Evolutionary conservation across 176 grass and related monocot genomes (phyloP).

Genomic region (Aechmea fasciata): DNA sequence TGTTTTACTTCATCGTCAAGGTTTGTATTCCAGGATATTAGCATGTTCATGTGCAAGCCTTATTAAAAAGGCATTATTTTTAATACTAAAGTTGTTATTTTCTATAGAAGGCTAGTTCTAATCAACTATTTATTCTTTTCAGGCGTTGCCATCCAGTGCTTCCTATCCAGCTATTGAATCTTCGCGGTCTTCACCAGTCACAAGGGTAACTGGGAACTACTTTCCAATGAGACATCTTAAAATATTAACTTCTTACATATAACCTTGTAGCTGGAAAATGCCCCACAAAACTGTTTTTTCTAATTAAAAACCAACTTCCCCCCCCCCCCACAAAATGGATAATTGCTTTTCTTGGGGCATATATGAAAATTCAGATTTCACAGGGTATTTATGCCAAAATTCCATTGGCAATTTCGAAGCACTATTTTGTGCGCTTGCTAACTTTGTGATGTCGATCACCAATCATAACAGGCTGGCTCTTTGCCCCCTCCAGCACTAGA

Average conservation of each 20-base stretch:
- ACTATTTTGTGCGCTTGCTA: neutral
- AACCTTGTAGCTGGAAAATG: no score
- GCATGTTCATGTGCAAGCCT: neutral
- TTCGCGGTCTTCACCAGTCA: constrained; percentile 20
- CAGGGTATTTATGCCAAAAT: neutral
- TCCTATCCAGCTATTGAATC: constrained; percentile 39
- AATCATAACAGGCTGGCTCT: constrained; percentile 27
- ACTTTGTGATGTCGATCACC: neutral
- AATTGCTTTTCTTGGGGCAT: no score
- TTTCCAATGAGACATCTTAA: neutral
- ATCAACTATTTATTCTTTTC: constrained; percentile 11
- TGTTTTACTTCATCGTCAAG: neutral
- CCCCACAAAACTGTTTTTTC: no score
- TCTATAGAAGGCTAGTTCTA: constrained; percentile 3
- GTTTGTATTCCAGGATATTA: neutral
- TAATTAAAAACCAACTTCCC: no score
- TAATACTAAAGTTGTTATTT: constrained; percentile 4
- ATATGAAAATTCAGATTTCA: no score
- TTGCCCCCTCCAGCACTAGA: constrained; percentile 23
- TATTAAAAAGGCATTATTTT: neutral
- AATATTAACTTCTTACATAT: no score
- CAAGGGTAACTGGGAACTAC: constrained; percentile 21
- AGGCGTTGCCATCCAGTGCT: constrained; percentile 32
- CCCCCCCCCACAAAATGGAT: no score
- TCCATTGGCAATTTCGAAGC: neutral